A percentile compares a stretch with the other conserved stretches of the same genome.
Evolutionary conservation across 257 asterid genomes (phyloP).

Genomic region (Paraleonurus japonicus): DNA sequence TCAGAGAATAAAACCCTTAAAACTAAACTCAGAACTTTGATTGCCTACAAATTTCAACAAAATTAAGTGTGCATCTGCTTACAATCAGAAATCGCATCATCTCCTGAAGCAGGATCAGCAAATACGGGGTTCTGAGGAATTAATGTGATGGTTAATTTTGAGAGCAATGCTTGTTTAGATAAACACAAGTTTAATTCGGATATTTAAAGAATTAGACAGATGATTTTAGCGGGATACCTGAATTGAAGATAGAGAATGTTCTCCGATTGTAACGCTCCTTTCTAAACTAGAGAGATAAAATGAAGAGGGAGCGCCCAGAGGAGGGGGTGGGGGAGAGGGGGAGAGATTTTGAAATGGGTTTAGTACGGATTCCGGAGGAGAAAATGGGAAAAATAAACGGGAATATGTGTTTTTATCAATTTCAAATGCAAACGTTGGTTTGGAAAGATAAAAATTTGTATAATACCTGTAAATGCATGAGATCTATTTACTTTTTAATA

Average conservation of each 20-base stretch:
- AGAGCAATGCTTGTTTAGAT: neutral
- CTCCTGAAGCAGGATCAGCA: neutral
- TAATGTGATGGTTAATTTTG: neutral
- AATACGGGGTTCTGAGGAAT: neutral
- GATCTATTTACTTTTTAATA: too few relatives aligned
- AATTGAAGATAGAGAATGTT: constrained; percentile 19
- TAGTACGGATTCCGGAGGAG: neutral
- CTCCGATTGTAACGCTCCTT: constrained; percentile 37
- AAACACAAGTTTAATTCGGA: neutral
- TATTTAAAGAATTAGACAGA: neutral
- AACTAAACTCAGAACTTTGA: neutral
- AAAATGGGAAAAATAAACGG: neutral
- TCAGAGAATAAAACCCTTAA: constrained; percentile 4
- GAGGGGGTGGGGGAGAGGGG: neutral
- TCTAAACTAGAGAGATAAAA: constrained; percentile 28
- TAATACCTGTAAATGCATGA: too few relatives aligned
- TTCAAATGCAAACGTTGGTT: too few relatives aligned
- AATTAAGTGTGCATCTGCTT: neutral
- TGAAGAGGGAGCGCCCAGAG: constrained; percentile 26
- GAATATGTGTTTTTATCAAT: neutral
- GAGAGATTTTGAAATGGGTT: constrained; percentile 12
- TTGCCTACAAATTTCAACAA: neutral
- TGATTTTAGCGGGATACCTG: constrained; percentile 34
- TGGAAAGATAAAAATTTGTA: too few relatives aligned
- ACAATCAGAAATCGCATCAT: neutral